phyloP scores from a whole-genome alignment of 1,139 yeast genomes.

The Pneumocystis carinii region DNA sequence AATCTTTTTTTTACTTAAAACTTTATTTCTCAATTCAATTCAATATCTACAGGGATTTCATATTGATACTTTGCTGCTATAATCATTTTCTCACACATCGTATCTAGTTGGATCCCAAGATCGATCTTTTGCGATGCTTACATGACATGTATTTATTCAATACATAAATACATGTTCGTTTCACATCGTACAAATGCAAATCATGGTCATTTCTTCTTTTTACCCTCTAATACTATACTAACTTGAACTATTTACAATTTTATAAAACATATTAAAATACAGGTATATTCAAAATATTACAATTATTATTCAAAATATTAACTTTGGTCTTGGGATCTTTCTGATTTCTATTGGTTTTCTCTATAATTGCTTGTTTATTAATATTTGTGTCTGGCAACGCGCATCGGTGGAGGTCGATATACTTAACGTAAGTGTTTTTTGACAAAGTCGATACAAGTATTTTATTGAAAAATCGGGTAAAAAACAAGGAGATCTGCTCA shows the following conservation, averaged over 20 bases:
- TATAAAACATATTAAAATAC: background rate
- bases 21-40: background rate
- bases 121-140: background rate
- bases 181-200: background rate
- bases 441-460: background rate
- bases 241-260: background rate
- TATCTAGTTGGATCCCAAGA: background rate
- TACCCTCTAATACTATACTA: background rate
- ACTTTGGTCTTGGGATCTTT: too few relatives aligned
- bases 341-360: too few relatives aligned
- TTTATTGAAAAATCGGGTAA: background rate
- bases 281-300: too few relatives aligned
- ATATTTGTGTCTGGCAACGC: too few relatives aligned
- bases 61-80: background rate
- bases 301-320: too few relatives aligned
- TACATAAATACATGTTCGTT: background rate
- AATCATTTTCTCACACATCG: background rate
- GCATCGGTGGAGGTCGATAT: too few relatives aligned
- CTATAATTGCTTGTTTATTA: too few relatives aligned
- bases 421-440: background rate
- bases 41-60: background rate
- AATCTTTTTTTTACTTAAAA: background rate
- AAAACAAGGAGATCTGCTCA: background rate
- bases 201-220: background rate
- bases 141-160: background rate